Evolutionary conservation across 2,329 filamentous ascomycete species (phyloP).

Genomic region (Aspergillus neoniger): DNA sequence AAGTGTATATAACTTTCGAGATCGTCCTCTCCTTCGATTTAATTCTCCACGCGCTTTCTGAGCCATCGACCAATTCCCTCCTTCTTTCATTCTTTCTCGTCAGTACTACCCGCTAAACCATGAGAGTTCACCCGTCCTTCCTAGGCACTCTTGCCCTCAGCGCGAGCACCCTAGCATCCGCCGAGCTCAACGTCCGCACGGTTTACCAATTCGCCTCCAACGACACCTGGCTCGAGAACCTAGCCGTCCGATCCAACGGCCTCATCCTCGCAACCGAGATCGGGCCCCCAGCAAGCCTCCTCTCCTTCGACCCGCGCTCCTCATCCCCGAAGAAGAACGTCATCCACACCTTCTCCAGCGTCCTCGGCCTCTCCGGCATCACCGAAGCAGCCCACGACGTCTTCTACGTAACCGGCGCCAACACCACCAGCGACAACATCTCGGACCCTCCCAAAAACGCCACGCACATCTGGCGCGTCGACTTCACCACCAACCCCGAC

Average conservation of each 20-base stretch:
- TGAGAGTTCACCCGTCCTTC: neutral
- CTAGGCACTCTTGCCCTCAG: neutral
- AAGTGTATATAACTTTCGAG: no score
- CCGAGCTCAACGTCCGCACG: neutral
- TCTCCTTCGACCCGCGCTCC: neutral
- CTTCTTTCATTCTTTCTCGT: neutral
- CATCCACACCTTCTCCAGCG: neutral
- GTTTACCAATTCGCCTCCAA: constrained; percentile 3
- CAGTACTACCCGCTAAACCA: neutral
- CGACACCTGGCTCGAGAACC: constrained; percentile 6
- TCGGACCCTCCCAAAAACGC: neutral
- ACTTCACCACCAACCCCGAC: neutral
- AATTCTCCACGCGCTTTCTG: no score
- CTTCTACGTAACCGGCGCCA: constrained; percentile 1
- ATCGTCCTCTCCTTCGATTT: no score
- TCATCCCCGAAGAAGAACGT: neutral
- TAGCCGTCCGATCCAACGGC: neutral
- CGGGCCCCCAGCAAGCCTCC: neutral
- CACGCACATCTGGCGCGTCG: constrained; percentile 2
- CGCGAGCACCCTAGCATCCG: neutral
- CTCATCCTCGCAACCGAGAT: constrained; percentile 1
- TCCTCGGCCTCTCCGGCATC: constrained; percentile 1
- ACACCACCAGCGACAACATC: constrained; percentile 1
- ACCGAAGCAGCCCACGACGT: constrained; percentile 3
- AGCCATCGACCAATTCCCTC: neutral